Evolutionary conservation across 306 rosid genomes (phyloP), one percentile per base, ranked within the genome.

Genomic region (Gleditsia sinensis): DNA sequence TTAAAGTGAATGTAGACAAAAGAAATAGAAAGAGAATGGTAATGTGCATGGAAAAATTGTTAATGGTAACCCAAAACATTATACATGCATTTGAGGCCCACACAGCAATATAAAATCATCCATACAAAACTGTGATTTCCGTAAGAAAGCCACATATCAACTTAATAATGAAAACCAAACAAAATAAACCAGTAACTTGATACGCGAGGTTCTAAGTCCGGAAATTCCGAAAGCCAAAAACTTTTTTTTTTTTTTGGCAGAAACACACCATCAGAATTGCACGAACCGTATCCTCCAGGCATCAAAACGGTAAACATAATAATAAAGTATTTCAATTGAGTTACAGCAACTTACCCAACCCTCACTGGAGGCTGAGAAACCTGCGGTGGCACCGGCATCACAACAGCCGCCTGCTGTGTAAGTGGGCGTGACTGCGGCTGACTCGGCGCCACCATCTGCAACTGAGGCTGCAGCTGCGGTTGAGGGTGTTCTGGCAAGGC

Each of bases 261-360:
- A 58, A 75, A 75, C 65, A 19, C 34, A 6, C 34, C 30, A 71
- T 21, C 34, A 23, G 36, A 50, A 34, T 9, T 40, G 23, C 65
- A 54, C 24, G 75, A 60, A 24, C 3, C 17, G 69, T 9, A 51
- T 9, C 50, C 30, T 43, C 42, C 5, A 55, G 16, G 11, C n/a
- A 60, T 24, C 28, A 67, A 45, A 65, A 14, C 23, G 10, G 50
- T 4, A 6, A 30, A 6, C 6, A 3, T 60, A 9, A 0, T 8
- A 28, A 40, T 1, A 11, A 74, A 67, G 25, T 0, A 7, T 67
- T 55, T 2, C 21, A 42, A 72, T 59, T 17, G 11, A 78, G 53
- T 30, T 16, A 6, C 67, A 64, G 65, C 16, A 49, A 72, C 99
- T 94, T 82, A 91, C 97, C 83, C 91, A 61, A 77, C 78, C 87